These are phyloP conservation scores for Elsinoe ampelina DNA, from an alignment of 2,329 filamentous ascomycete genomes.

Conservation along the genomic window DNA sequence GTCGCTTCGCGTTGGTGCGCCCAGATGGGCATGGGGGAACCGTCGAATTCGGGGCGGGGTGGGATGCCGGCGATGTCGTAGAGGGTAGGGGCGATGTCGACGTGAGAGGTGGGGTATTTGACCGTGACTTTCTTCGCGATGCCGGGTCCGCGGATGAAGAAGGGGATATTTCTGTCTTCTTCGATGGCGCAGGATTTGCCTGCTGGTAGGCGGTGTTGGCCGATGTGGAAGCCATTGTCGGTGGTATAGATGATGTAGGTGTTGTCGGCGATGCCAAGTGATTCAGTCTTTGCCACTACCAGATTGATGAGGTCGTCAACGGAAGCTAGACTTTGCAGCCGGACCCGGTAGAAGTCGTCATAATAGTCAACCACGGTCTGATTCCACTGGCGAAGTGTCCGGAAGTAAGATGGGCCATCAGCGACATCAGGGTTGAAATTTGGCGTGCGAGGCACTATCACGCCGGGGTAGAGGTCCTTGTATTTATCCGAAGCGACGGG, in stretches of 20 bases:
- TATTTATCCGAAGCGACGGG: conserved; percentile 50
- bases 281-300: conserved; percentile 37
- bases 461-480: conserved; percentile 46
- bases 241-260: conserved; percentile 54
- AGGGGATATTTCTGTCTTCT: conserved; percentile 51
- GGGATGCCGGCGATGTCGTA: conserved; percentile 34
- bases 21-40: conserved; percentile 40
- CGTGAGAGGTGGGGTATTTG: conserved; percentile 50
- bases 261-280: conserved; percentile 31
- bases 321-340: conserved; percentile 44
- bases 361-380: conserved; percentile 37
- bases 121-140: conserved; percentile 35
- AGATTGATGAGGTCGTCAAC: conserved; percentile 48
- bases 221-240: conserved; percentile 53
- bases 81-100: conserved; percentile 55
- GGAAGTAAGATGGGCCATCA: conserved; percentile 42
- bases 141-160: conserved; percentile 51
- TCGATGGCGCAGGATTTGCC: conserved; percentile 52
- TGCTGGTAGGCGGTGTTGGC: conserved; percentile 49
- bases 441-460: conserved; percentile 45
- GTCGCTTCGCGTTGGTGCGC: neutral
- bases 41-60: conserved; percentile 46
- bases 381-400: conserved; percentile 33
- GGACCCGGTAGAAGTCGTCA: conserved; percentile 44
- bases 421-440: conserved; percentile 36